These are phyloP conservation scores for Ogataea hybrid DNA, from an alignment of 1,139 yeast species.

Conservation along the genomic window DNA sequence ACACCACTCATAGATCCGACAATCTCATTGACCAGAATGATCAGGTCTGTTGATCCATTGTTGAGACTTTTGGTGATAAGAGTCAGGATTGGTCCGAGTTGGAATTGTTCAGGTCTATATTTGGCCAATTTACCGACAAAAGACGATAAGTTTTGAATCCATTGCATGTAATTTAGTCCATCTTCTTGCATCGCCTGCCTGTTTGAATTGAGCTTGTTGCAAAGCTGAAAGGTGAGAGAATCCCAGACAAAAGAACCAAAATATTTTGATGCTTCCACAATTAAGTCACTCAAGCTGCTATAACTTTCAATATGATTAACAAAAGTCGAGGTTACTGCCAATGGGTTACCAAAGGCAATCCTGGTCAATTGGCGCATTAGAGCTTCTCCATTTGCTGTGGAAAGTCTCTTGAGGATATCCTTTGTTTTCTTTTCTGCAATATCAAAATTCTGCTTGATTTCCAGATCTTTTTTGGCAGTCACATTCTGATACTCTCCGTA, in stretches of 20 bases:
- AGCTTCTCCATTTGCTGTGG: constrained; percentile 77
- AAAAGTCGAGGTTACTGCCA: constrained; percentile 67
- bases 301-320: constrained; percentile 85
- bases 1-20: constrained; percentile 81
- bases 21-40: constrained; percentile 68
- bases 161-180: constrained; percentile 78
- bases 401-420: constrained; percentile 75
- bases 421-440: constrained; percentile 82
- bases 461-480: constrained; percentile 55
- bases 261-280: constrained; percentile 78
- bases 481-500: constrained; percentile 76
- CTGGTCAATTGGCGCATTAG: constrained; percentile 79
- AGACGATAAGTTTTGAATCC: constrained; percentile 76
- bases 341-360: constrained; percentile 76
- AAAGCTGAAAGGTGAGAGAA: constrained; percentile 68
- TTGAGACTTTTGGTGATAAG: constrained; percentile 68
- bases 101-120: constrained; percentile 47
- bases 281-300: constrained; percentile 75
- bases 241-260: constrained; percentile 87
- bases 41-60: constrained; percentile 57
- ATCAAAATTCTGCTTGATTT: constrained; percentile 61
- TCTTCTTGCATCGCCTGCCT: constrained; percentile 70
- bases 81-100: constrained; percentile 53
- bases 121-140: constrained; percentile 66
- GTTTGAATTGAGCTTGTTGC: constrained; percentile 69